A percentile compares a stretch with the other conserved stretches of the same genome.
These are phyloP conservation scores for Withania somnifera DNA, from an alignment of 305 asterid species.

Conservation along the genomic window DNA sequence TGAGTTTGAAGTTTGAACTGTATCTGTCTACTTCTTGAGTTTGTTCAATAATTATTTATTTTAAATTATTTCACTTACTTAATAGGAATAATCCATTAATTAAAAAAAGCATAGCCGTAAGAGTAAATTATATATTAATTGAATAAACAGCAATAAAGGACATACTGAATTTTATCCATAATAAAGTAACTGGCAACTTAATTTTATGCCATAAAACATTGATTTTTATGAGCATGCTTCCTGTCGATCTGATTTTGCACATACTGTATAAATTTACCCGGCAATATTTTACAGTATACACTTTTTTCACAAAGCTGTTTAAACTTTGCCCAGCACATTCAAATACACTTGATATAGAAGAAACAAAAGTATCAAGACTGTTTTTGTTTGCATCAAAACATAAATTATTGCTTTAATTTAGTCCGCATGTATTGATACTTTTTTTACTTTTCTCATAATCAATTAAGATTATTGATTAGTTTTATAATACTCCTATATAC, in stretches of 20 bases:
- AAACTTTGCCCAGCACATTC: not conserved
- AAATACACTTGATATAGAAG: not conserved
- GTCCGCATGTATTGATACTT: no score
- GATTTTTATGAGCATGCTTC: not conserved
- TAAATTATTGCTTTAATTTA: not conserved
- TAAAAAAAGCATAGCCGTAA: not conserved
- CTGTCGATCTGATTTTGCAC: not conserved
- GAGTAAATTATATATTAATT: no score
- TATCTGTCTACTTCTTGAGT: no score
- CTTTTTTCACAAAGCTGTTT: not conserved
- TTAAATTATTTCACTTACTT: not conserved
- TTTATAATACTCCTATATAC: no score
- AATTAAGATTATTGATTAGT: not conserved
- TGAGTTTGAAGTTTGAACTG: no score
- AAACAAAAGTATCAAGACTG: not conserved
- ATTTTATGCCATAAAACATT: not conserved
- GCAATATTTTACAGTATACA: not conserved
- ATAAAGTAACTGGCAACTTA: not conserved
- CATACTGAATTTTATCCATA: not conserved
- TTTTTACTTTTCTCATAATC: no score
- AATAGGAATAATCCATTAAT: not conserved
- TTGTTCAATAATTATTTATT: no score
- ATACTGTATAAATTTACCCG: not conserved
- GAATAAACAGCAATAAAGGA: not conserved
- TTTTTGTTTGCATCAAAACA: constrained; percentile 2